Conservation (phyloP, 2,329 filamentous ascomycete species). For the Beauveria asiatica region DNA sequence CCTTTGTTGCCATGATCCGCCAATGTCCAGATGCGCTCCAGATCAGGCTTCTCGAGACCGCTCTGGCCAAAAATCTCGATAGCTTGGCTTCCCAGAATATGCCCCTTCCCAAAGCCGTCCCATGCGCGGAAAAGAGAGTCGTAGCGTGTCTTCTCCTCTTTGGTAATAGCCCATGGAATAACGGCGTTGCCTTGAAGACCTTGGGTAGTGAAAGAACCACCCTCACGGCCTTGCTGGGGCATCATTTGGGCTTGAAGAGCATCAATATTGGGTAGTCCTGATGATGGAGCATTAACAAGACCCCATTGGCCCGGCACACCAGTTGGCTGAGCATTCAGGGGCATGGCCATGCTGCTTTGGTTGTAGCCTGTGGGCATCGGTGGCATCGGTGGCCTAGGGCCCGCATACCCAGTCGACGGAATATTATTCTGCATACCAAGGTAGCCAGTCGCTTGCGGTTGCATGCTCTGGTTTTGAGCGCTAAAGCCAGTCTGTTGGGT, state of each 20-base stretch:
- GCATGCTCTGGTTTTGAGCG: constrained; percentile 49
- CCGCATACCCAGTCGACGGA: constrained; percentile 71
- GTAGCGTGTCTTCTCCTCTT: constrained; percentile 96
- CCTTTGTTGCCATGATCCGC: constrained; percentile 92
- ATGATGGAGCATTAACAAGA: constrained; percentile 87
- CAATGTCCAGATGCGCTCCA: constrained; percentile 91
- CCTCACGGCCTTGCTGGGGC: constrained; percentile 88
- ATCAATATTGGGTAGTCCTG: constrained; percentile 87
- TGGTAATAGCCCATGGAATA: constrained; percentile 97
- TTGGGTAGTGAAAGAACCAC: constrained; percentile 71
- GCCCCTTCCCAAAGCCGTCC: constrained; percentile 91
- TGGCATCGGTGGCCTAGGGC: constrained; percentile 84
- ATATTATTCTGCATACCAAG: constrained; percentile 46
- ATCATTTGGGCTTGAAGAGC: constrained; percentile 90
- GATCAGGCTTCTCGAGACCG: constrained; percentile 79
- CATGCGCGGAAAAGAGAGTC: constrained; percentile 91
- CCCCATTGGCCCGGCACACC: constrained; percentile 94
- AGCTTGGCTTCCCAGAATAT: constrained; percentile 82
- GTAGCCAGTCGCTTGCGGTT: constrained; percentile 63
- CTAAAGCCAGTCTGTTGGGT: constrained; percentile 47
- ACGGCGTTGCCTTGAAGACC: constrained; percentile 89
- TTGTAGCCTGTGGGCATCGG: constrained; percentile 58
- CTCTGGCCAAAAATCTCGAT: constrained; percentile 98
- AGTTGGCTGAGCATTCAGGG: constrained; percentile 87
- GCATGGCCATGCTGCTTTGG: constrained; percentile 57